Base-by-base conservation (phyloP, 2,329 filamentous ascomycete genomes). In the Diplodia mutila region DNA sequence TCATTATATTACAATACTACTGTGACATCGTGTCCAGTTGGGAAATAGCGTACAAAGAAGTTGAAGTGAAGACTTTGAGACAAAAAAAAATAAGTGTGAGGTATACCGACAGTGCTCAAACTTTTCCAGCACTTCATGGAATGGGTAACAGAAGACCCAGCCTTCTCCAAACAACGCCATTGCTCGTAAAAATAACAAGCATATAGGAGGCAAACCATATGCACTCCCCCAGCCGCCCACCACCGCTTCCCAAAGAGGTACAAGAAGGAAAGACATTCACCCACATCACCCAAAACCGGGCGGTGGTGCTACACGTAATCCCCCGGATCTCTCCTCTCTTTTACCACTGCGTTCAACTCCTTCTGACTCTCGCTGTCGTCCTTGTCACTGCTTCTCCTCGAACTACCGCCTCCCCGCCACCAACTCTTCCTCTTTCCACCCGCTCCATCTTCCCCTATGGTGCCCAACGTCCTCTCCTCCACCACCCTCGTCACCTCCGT, bases 311-410 rank as follows among this genome's bases (percentile, higher is more conserved):
- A 61, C 18, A 61, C 57, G 8, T 49, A 32, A 23, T 49, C 18
- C 1, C 57, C 57, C 3, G 42, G 57, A 16, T 59, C 54, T 37
- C 23, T 59, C 34, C 23, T 49, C 42, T 61, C 27, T 18, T 18
- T 9, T 23, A 21, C 34, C 5, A 16, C 54, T 4, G 55, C 39
- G 27, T 61, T 48, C 57, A 61, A 12, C 42, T 61, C 42, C 5
- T 23, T 21, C 57, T 49, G 57, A 21, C 57, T 61, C 25, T 61
- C 57, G 18, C n/a, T 49, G 27, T 61, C 57, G 7, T 61, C 57
- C 11, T 7, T 25, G 39, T 39, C 32, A 2, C 21, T 39, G 9
- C 57, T 61, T 32, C 27, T 61, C 42, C 57, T 32, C n/a, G n/a
- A n/a, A n/a, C 55, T 27, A 18, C 23, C 57, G 8, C 29, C 27